Percentiles rank a stretch among this genome's conserved stretches.
These are phyloP conservation scores for Psilocybe sp. DNA, from an alignment of 768 basidiomycete genomes.

Conservation along the genomic window DNA sequence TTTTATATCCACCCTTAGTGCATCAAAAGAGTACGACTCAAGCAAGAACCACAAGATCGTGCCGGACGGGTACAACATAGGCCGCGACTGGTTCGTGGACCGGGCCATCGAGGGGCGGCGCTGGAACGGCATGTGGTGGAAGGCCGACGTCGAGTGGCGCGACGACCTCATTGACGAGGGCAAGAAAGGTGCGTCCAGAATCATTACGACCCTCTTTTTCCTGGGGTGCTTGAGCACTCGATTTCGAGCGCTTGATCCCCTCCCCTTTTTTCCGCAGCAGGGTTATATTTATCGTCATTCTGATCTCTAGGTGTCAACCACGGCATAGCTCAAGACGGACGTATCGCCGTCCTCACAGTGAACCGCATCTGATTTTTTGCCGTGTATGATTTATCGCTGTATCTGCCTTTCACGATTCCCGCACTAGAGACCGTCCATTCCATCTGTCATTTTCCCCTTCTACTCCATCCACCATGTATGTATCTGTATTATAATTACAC, in stretches of 20 bases:
- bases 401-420: not conserved
- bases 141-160: constrained; percentile 74
- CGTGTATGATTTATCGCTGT: not conserved
- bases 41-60: constrained; percentile 69
- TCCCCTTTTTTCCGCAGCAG: too few species aligned
- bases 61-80: constrained; percentile 77
- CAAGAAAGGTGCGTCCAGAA: constrained; percentile 48
- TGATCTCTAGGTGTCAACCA: constrained; percentile 66
- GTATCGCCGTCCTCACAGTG: constrained; percentile 76
- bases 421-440: not conserved
- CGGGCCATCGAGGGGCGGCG: constrained; percentile 57
- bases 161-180: constrained; percentile 69
- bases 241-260: too few species aligned
- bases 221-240: too few species aligned
- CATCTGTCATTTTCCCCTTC: not conserved
- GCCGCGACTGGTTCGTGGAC: constrained; percentile 75
- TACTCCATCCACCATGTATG: too few species aligned
- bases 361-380: constrained; percentile 27
- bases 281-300: too few species aligned
- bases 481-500: too few species aligned
- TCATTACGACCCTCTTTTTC: too few species aligned
- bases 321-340: constrained; percentile 77
- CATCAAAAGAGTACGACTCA: constrained; percentile 72
- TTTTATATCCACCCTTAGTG: constrained; percentile 36
- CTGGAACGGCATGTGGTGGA: constrained; percentile 71